Conservation (phyloP, 2,329 filamentous ascomycete species). For the Fusarium pseudograminearum region DNA sequence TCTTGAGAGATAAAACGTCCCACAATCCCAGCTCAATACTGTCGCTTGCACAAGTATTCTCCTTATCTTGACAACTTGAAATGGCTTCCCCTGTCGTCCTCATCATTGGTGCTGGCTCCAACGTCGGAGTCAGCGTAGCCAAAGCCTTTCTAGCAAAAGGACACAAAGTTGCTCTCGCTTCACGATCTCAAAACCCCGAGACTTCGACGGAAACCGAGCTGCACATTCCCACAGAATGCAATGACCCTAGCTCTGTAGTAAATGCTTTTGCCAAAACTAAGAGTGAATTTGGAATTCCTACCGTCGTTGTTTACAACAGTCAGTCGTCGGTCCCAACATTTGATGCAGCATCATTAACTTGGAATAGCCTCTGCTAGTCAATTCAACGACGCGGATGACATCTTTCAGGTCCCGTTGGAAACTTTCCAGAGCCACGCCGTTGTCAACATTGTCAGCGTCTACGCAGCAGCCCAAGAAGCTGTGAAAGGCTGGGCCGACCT, state of each 20-base stretch:
- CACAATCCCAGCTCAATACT: background rate
- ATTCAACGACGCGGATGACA: background rate
- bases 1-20: background rate
- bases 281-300: background rate
- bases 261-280: conserved; percentile 5
- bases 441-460: conserved; percentile 14
- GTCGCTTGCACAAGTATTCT: background rate
- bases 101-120: conserved; percentile 27
- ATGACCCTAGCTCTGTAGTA: background rate
- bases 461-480: conserved; percentile 17
- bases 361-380: background rate
- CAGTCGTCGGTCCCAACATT: rapidly evolving
- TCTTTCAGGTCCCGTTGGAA: background rate
- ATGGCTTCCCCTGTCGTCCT: conserved; percentile 10
- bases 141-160: conserved; percentile 15
- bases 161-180: conserved; percentile 15
- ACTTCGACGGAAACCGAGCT: conserved; percentile 1
- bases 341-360: rapidly evolving
- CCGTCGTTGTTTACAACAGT: conserved; percentile 16
- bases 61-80: background rate
- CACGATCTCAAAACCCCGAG: background rate
- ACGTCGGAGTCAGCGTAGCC: conserved; percentile 17
- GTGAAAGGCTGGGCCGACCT: conserved; percentile 3
- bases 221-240: conserved; percentile 1
- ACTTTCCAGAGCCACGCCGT: background rate